Base-by-base conservation (phyloP, 1,284 basidiomycete species). In the Taiwanofungus camphoratus region DNA sequence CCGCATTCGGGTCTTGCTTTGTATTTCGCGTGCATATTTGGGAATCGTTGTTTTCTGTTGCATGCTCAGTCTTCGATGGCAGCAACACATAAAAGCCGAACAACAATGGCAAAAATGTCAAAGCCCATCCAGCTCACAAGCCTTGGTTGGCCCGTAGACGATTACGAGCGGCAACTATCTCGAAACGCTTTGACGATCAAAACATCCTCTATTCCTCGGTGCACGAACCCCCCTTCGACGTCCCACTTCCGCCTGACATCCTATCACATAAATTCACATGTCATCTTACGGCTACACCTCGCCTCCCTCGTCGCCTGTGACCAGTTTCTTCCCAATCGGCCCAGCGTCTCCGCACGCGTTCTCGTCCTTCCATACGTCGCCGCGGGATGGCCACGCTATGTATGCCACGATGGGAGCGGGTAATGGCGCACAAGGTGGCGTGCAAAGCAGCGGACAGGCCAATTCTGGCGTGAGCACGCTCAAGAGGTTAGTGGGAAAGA, bases 311-410 rank as follows among this genome's bases (percentile, higher is more conserved):
- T 61, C 65, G 29, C 58, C 58, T 31, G 36, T 56, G 7, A 30
- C 49, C 19, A 53, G 58, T 46, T 65, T 67, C 61, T 68, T 68
- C 63, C 63, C 66, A 15, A 57, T 52, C 6, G 60, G 56, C 4
- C 64, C 66, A 38, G 51, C 62, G 29, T 57, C 61, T 8, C 64
- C 67, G 18, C 78, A 84, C 53, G 78, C 81, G 12, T 85, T 87
- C 65, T 59, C 71, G 22, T 58, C 70, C 34, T 73, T 86, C 54
- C 74, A 81, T 58, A 75, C 78, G 61, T 75, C 78, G 48, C 84
- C 83, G 41, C 77, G 84, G 46, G 78, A 82, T 54, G 58, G 68
- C 15, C 78, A 85, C 56, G 62, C 66, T 48, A 81, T 83, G 76
- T 85, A 78, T 63, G 71, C 81, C 30, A 67, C 76, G 12, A 70